Evolutionary conservation across 495 filamentous ascomycete species (phyloP).

Genomic region (Penicillium paradoxum): DNA sequence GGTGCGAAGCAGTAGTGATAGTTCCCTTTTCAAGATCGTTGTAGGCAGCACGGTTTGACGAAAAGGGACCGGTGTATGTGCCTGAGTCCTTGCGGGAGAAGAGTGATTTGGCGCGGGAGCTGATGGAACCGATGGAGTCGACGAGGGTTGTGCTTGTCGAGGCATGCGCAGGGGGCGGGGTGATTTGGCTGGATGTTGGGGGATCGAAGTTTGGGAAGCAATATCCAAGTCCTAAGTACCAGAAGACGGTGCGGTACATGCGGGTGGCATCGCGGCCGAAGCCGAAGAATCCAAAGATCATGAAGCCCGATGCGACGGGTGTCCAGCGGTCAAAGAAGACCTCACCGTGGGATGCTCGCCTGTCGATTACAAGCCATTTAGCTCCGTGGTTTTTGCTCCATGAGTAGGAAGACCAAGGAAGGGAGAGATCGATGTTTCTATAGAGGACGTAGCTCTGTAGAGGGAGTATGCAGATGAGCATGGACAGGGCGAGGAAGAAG

Average conservation of each 20-base stretch:
- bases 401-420: slow-evolving; percentile 44
- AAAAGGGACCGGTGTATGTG: background rate
- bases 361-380: slow-evolving; percentile 56
- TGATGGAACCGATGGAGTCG: slow-evolving; percentile 18
- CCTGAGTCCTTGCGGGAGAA: slow-evolving; percentile 15
- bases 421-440: slow-evolving; percentile 41
- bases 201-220: slow-evolving; percentile 18
- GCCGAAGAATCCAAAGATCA: slow-evolving; percentile 77
- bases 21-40: slow-evolving; percentile 27
- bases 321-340: slow-evolving; percentile 66
- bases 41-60: slow-evolving; percentile 1
- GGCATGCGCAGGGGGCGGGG: background rate
- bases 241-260: slow-evolving; percentile 56
- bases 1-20: background rate
- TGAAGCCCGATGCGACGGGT: slow-evolving; percentile 51
- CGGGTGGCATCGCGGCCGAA: slow-evolving; percentile 68
- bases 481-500: slow-evolving; percentile 63
- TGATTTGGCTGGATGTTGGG: slow-evolving; percentile 9
- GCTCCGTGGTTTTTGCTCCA: slow-evolving; percentile 51
- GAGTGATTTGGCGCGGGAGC: slow-evolving; percentile 24
- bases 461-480: slow-evolving; percentile 65
- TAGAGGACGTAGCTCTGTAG: slow-evolving; percentile 57
- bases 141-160: slow-evolving; percentile 18
- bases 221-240: slow-evolving; percentile 25
- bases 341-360: slow-evolving; percentile 46